Evolutionary conservation across 2,329 filamentous ascomycete genomes (phyloP).

Genomic region (Alternaria brassicae): DNA sequence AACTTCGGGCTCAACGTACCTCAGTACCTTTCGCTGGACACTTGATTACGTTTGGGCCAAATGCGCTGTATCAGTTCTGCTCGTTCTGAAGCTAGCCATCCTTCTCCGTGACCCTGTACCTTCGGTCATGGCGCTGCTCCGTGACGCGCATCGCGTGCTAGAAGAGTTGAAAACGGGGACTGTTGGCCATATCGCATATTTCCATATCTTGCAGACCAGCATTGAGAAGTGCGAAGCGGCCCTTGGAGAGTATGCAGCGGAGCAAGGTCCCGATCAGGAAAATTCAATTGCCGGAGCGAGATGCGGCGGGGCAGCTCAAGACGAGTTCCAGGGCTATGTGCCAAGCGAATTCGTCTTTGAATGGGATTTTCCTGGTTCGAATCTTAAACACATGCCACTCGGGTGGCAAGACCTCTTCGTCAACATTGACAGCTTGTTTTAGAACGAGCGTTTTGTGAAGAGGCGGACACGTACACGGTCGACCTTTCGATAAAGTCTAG

Average conservation of each 20-base stretch:
- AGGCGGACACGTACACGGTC: background rate
- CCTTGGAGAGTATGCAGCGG: slow-evolving; percentile 47
- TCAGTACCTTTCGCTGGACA: slow-evolving; percentile 60
- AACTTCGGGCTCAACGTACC: slow-evolving; percentile 47
- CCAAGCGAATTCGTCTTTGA: slow-evolving; percentile 65
- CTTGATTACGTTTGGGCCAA: slow-evolving; percentile 68
- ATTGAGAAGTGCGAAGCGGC: slow-evolving; percentile 60
- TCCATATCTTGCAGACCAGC: slow-evolving; percentile 58
- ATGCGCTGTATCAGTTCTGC: slow-evolving; percentile 63
- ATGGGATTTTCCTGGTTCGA: slow-evolving; percentile 64
- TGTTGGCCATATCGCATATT: slow-evolving; percentile 56
- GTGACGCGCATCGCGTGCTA: slow-evolving; percentile 54
- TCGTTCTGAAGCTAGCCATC: slow-evolving; percentile 61
- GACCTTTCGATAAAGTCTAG: too few relatives aligned
- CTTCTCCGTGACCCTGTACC: slow-evolving; percentile 55
- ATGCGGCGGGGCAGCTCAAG: slow-evolving; percentile 46
- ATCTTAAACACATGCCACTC: slow-evolving; percentile 58
- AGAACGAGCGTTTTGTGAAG: background rate
- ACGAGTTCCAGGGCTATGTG: slow-evolving; percentile 61
- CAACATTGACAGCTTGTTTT: slow-evolving; percentile 51
- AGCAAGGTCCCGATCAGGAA: slow-evolving; percentile 17
- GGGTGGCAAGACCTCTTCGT: slow-evolving; percentile 59
- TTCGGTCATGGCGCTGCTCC: slow-evolving; percentile 52
- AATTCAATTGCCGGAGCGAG: slow-evolving; percentile 4
- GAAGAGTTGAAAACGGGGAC: slow-evolving; percentile 53